Evolutionary conservation across 2,329 filamentous ascomycete species (phyloP).

Genomic region (Trematosphaeria pertusa): DNA sequence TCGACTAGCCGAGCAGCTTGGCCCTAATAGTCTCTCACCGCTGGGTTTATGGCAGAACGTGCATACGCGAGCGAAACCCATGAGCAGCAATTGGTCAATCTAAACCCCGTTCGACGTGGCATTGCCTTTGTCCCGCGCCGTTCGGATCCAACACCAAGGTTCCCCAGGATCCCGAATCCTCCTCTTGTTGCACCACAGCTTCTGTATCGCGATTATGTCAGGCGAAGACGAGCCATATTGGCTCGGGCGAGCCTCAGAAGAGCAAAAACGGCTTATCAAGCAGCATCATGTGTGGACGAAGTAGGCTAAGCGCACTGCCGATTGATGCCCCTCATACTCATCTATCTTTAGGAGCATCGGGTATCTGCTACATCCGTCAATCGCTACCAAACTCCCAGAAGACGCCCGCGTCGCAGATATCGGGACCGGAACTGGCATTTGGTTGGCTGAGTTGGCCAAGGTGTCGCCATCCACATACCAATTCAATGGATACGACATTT

Average conservation of each 20-base stretch:
- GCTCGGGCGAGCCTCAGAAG: conserved; percentile 32
- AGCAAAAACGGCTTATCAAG: conserved; percentile 35
- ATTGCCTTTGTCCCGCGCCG: background rate
- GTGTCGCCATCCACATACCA: conserved; percentile 25
- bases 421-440: conserved; percentile 40
- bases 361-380: conserved; percentile 35
- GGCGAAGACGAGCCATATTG: conserved; percentile 34
- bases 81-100: background rate
- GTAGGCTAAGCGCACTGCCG: conserved; percentile 9
- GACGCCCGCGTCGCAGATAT: conserved; percentile 39
- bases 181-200: too few species aligned
- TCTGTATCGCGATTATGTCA: background rate
- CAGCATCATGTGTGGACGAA: conserved; percentile 38
- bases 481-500: conserved; percentile 41
- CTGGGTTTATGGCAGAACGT: background rate
- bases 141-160: background rate
- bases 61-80: background rate
- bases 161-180: background rate
- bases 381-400: conserved; percentile 20
- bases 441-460: conserved; percentile 31
- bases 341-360: conserved; percentile 24
- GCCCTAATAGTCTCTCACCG: too few species aligned
- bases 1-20: background rate
- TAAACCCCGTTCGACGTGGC: background rate
- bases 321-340: background rate